A percentile compares a stretch with the other conserved stretches of the same genome.
Evolutionary conservation across 176 grass and related monocot species (phyloP).

Genomic region (Oryza glaberrima): DNA sequence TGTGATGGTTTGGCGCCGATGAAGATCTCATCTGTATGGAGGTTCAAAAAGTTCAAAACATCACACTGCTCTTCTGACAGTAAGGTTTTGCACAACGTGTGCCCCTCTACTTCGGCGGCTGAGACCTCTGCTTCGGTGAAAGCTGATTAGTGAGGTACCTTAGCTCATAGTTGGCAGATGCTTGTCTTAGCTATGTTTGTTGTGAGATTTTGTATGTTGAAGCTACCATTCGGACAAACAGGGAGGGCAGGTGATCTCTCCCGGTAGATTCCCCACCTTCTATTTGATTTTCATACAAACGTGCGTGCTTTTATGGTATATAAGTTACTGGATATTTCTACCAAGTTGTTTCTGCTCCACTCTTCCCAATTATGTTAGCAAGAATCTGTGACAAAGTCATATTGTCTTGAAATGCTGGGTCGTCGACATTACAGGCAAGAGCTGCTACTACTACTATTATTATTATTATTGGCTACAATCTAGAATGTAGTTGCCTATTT

Average conservation of each 20-base stretch:
- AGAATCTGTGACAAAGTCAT: slow-evolving; percentile 18
- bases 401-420: background rate
- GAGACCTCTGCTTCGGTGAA: slow-evolving; percentile 59
- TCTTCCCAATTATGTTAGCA: slow-evolving; percentile 34
- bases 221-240: slow-evolving; percentile 44
- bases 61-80: slow-evolving; percentile 72
- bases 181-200: slow-evolving; percentile 51
- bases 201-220: slow-evolving; percentile 71
- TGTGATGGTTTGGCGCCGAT: slow-evolving; percentile 28
- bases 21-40: slow-evolving; percentile 79
- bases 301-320: slow-evolving; percentile 57
- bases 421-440: background rate
- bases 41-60: slow-evolving; percentile 78
- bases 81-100: slow-evolving; percentile 66
- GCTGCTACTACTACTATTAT: too few relatives aligned
- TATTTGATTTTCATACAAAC: slow-evolving; percentile 59
- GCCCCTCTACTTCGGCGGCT: slow-evolving; percentile 45
- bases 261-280: slow-evolving; percentile 42
- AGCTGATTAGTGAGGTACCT: slow-evolving; percentile 62
- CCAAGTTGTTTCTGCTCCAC: slow-evolving; percentile 30
- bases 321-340: slow-evolving; percentile 47
- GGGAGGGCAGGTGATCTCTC: slow-evolving; percentile 48
- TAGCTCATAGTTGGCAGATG: slow-evolving; percentile 50
- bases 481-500: slow-evolving; percentile 1
- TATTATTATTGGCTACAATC: background rate